Percentiles rank a stretch among this genome's conserved stretches.
phyloP scores from a whole-genome alignment of 345 rosid species.

The Brassica cretica region DNA sequence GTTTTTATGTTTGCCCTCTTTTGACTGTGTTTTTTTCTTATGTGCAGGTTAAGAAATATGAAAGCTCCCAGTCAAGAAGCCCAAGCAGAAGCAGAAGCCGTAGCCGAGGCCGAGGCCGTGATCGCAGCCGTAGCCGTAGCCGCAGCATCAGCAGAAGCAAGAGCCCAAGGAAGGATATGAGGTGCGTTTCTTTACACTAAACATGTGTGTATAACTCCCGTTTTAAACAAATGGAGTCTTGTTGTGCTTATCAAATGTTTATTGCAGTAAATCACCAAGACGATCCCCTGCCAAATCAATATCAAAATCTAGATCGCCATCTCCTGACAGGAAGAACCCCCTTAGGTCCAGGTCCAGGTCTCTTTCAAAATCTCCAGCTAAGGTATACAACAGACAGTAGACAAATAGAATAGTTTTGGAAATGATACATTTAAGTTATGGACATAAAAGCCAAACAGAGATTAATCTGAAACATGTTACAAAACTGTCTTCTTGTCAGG shows the following conservation, averaged over 20 bases:
- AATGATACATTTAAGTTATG: background rate
- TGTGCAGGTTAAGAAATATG: slow-evolving; percentile 69
- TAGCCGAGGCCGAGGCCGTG: slow-evolving; percentile 49
- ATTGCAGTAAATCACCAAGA: slow-evolving; percentile 57
- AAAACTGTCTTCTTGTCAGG: slow-evolving; percentile 4
- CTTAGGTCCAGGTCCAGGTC: slow-evolving; percentile 51
- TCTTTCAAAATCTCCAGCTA: slow-evolving; percentile 55
- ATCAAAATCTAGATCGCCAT: slow-evolving; percentile 73
- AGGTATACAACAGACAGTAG: slow-evolving; percentile 37
- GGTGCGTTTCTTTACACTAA: slow-evolving; percentile 38
- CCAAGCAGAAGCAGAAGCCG: slow-evolving; percentile 48
- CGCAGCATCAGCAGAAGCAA: slow-evolving; percentile 57
- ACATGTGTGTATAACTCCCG: background rate
- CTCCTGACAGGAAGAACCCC: slow-evolving; percentile 55
- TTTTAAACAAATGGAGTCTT: background rate
- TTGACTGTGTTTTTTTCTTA: background rate
- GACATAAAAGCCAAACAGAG: background rate
- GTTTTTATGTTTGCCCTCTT: background rate
- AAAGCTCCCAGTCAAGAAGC: slow-evolving; percentile 71
- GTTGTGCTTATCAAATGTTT: slow-evolving; percentile 10
- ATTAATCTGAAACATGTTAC: slow-evolving; percentile 2
- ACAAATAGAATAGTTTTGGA: background rate
- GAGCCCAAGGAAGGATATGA: slow-evolving; percentile 59
- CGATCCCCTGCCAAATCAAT: slow-evolving; percentile 57
- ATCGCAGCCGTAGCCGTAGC: slow-evolving; percentile 32